Conservation (phyloP, 1,284 basidiomycete genomes). For the Rhodotorula sp. region DNA sequence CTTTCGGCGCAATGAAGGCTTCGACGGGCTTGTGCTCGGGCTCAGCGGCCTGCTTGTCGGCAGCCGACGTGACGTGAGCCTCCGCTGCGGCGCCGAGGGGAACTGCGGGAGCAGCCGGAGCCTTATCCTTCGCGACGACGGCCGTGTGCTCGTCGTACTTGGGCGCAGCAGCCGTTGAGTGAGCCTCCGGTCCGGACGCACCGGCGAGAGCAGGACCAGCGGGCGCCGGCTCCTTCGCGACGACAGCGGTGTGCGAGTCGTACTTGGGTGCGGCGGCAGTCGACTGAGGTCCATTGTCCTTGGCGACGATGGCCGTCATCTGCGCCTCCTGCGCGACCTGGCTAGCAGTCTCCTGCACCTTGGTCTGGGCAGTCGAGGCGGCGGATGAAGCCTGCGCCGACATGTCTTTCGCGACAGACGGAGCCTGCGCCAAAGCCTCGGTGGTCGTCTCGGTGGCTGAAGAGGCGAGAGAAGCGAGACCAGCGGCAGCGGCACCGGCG, state of each 20-base stretch:
- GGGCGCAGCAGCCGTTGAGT: background rate
- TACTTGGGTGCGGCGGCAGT: slow-evolving; percentile 22
- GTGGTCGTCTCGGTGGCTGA: slow-evolving; percentile 1
- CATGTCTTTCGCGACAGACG: background rate
- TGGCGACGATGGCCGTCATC: slow-evolving; percentile 10
- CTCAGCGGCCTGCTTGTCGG: background rate
- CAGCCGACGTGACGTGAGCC: background rate
- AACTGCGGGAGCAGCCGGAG: background rate
- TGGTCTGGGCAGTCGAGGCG: background rate
- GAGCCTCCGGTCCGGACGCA: background rate
- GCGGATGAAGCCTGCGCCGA: background rate
- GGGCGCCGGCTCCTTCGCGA: slow-evolving; percentile 15
- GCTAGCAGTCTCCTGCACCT: slow-evolving; percentile 1
- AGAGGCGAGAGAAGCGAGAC: slow-evolving; percentile 5
- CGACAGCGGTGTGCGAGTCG: slow-evolving; percentile 20
- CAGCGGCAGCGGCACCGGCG: slow-evolving; percentile 18
- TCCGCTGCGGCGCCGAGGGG: slow-evolving; percentile 7
- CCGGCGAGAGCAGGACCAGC: background rate
- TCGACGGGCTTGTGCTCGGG: slow-evolving; percentile 11
- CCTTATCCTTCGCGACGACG: slow-evolving; percentile 15
- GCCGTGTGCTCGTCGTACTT: slow-evolving; percentile 7
- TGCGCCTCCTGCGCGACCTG: background rate
- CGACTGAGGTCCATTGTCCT: slow-evolving; percentile 10
- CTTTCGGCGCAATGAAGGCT: slow-evolving; percentile 25
- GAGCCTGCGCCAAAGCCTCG: background rate